Percentiles rank a stretch among this genome's conserved stretches.
These are phyloP conservation scores for Ustilago loliicola DNA, from an alignment of 1,284 basidiomycete genomes.

Conservation along the genomic window DNA sequence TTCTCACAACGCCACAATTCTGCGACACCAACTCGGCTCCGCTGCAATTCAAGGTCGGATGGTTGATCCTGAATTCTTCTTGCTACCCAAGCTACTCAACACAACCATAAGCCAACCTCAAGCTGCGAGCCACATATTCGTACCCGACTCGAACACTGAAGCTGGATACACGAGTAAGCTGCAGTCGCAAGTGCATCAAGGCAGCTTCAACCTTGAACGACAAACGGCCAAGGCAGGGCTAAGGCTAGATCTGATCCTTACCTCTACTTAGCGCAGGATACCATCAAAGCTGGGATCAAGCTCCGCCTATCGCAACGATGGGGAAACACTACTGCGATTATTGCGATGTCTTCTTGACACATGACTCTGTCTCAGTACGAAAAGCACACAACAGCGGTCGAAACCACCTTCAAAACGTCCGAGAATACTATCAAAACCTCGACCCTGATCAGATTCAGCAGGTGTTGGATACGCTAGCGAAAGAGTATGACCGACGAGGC, in stretches of 20 bases:
- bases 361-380: slow-evolving; percentile 76
- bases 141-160: background rate
- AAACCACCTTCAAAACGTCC: slow-evolving; percentile 94
- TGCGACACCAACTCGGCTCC: slow-evolving; percentile 6
- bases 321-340: slow-evolving; percentile 70
- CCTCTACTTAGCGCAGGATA: background rate
- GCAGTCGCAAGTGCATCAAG: too few relatives aligned
- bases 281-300: background rate
- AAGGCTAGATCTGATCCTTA: background rate
- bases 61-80: slow-evolving; percentile 2
- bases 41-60: slow-evolving; percentile 18
- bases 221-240: too few relatives aligned
- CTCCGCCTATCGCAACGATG: slow-evolving; percentile 37
- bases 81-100: background rate
- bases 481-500: slow-evolving; percentile 79
- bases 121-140: background rate
- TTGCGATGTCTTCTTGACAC: slow-evolving; percentile 69
- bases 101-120: background rate
- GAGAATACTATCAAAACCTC: slow-evolving; percentile 95
- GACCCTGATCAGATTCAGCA: slow-evolving; percentile 95
- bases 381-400: slow-evolving; percentile 98
- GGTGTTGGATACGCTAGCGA: slow-evolving; percentile 95
- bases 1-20: background rate
- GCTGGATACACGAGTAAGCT: background rate
- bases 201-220: background rate